Percentiles rank a stretch among this genome's conserved stretches.
Conservation (phyloP, 768 basidiomycete genomes). For the Cantharellus anzutake region DNA sequence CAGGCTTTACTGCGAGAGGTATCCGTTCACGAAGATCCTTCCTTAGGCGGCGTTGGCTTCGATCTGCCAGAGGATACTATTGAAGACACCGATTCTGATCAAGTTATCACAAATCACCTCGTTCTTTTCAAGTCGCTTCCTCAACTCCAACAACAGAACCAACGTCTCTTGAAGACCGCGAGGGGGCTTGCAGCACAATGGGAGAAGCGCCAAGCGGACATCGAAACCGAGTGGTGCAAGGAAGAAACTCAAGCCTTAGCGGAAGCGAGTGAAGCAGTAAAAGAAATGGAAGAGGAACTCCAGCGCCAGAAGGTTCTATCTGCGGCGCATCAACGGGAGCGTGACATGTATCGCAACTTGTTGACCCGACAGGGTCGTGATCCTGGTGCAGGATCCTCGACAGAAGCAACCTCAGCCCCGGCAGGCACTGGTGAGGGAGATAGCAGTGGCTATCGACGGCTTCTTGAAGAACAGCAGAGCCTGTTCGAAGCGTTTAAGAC, state of each 20-base stretch:
- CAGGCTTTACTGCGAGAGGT: conserved; percentile 62
- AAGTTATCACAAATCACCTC: conserved; percentile 73
- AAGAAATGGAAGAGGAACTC: conserved; percentile 54
- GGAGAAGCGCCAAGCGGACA: conserved; percentile 69
- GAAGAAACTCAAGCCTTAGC: conserved; percentile 56
- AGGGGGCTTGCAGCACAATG: conserved; percentile 68
- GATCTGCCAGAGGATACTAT: conserved; percentile 14
- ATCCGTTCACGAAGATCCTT: conserved; percentile 64
- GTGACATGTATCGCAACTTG: conserved; percentile 68
- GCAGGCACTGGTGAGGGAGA: not conserved
- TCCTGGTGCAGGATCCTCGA: conserved; percentile 4
- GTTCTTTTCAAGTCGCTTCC: conserved; percentile 70
- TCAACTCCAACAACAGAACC: conserved; percentile 78
- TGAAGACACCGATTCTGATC: conserved; percentile 39
- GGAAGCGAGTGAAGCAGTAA: conserved; percentile 79
- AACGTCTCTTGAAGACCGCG: conserved; percentile 66
- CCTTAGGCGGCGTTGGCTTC: conserved; percentile 46
- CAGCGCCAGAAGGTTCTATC: conserved; percentile 63
- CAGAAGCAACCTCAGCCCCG: not conserved
- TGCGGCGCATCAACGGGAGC: conserved; percentile 69
- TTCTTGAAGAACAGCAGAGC: conserved; percentile 46
- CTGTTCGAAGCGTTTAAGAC: conserved; percentile 65
- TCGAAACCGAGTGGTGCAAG: conserved; percentile 43
- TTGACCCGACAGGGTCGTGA: conserved; percentile 32
- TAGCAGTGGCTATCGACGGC: not conserved